Evolutionary conservation across 2,329 filamentous ascomycete genomes (phyloP), one percentile per base, ranked within the genome.

Genomic region (Fusarium sp.): DNA sequence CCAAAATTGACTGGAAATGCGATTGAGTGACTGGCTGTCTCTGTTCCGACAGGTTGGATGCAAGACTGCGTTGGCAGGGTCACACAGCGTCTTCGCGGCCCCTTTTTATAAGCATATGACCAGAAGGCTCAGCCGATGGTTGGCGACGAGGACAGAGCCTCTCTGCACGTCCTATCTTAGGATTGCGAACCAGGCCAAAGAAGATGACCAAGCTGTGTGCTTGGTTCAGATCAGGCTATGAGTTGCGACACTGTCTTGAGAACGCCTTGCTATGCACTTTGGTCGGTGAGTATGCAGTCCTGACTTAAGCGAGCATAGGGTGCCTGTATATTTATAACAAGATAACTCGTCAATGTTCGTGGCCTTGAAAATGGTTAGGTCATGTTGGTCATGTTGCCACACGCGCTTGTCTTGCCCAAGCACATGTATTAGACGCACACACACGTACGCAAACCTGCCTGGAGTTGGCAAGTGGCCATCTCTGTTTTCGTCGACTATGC

Each of bases 61-160:
- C 46, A 57, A 61, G 60, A 61, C 55, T 71, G 68, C 22, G 64
- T 42, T 70, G 67, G 56, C 56, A 71, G 55, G 6, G 67, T 70
- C 43, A 57, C 67, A 70, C 67, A 54, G 53, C 52, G 33, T 46
- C 39, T 33, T 55, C 26, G 31, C 22, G 39, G 26, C 47, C 52
- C 57, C 47, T 44, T 52, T 52, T 56, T 64, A 53, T 67, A 60
- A 54, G 36, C 45, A 56, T 47, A 55, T 44, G 40, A 43, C 33
- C 31, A 28, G 43, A 36, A n/a, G 10, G 24, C 31, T 34, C 45
- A 28, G 43, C 34, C 51, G 33, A 26, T 50, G 28, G 44, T 58
- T 42, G 52, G 43, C 42, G 40, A 65, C 19, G 43, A 49, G 44
- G 31, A 39, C 21, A 22, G 34, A 22, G 14, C 28, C 28, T 31